Evolutionary conservation across 371 early-diverging fungal species (phyloP).

Genomic region (Umbelopsis sp.): DNA sequence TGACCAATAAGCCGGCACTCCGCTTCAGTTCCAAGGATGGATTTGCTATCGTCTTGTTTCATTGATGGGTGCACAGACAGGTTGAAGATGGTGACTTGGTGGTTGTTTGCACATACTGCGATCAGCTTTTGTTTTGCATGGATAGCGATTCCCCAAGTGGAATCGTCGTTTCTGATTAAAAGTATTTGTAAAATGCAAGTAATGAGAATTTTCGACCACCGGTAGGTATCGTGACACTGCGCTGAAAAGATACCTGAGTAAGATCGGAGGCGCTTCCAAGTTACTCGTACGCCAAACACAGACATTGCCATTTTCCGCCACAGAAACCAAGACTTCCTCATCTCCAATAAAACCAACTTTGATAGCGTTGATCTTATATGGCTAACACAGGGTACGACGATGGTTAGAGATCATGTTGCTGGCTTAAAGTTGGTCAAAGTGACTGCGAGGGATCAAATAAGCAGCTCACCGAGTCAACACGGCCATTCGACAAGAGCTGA

Average conservation of each 20-base stretch:
- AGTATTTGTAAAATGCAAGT: neutral
- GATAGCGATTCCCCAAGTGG: slow-evolving; percentile 70
- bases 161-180: slow-evolving; percentile 30
- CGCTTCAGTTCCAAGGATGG: slow-evolving; percentile 20
- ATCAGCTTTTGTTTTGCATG: slow-evolving; percentile 54
- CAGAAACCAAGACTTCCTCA: slow-evolving; percentile 56
- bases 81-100: slow-evolving; percentile 57
- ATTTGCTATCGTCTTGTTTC: slow-evolving; percentile 3
- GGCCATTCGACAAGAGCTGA: slow-evolving; percentile 20
- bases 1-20: slow-evolving; percentile 51
- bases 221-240: neutral
- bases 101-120: slow-evolving; percentile 66
- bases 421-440: too few relatives aligned
- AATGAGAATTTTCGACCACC: neutral
- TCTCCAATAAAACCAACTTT: slow-evolving; percentile 50
- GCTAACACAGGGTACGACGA: slow-evolving; percentile 20
- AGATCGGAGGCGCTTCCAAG: slow-evolving; percentile 47
- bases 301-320: slow-evolving; percentile 55
- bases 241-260: slow-evolving; percentile 30
- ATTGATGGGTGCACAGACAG: slow-evolving; percentile 31
- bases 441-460: neutral
- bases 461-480: slow-evolving; percentile 27
- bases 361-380: slow-evolving; percentile 61
- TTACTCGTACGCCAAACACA: slow-evolving; percentile 53
- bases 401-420: too few relatives aligned